These are phyloP conservation scores for Coleophoma crateriformis DNA, from an alignment of 2,329 filamentous ascomycete genomes.

Conservation along the genomic window DNA sequence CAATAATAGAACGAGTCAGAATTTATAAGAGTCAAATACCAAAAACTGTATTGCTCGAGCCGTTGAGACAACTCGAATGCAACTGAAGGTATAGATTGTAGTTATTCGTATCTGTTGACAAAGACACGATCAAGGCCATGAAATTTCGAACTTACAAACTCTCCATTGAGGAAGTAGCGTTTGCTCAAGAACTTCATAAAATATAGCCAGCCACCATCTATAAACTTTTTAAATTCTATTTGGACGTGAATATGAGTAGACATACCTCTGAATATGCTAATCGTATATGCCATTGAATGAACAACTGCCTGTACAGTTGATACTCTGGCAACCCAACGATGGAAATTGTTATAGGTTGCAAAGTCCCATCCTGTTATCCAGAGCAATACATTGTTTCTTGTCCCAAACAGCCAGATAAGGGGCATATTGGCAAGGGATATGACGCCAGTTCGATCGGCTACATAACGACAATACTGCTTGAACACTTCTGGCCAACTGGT, in stretches of 20 bases:
- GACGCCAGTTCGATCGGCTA: slow-evolving; percentile 58
- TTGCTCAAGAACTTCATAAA: not conserved
- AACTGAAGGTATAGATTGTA: no score
- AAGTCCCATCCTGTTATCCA: slow-evolving; percentile 68
- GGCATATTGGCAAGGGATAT: slow-evolving; percentile 60
- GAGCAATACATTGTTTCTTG: slow-evolving; percentile 60
- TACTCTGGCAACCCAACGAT: slow-evolving; percentile 60
- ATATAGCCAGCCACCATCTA: slow-evolving; percentile 27
- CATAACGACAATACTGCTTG: slow-evolving; percentile 42
- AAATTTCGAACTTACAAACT: not conserved
- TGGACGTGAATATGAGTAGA: slow-evolving; percentile 28
- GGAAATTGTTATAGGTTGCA: slow-evolving; percentile 60
- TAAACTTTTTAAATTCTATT: not conserved
- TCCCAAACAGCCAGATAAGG: slow-evolving; percentile 60
- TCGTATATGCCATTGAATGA: slow-evolving; percentile 55
- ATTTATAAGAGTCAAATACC: no score
- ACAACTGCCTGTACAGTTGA: slow-evolving; percentile 56
- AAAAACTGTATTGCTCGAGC: no score
- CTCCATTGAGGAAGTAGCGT: slow-evolving; percentile 8
- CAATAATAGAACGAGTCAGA: no score
- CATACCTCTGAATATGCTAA: slow-evolving; percentile 28
- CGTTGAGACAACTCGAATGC: no score
- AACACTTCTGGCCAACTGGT: slow-evolving; percentile 28
- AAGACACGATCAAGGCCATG: no score
- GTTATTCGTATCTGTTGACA: no score